Percentiles rank a stretch among this genome's conserved stretches.
Conservation (phyloP, 345 rosid genomes). For the Excoecaria agallocha region DNA sequence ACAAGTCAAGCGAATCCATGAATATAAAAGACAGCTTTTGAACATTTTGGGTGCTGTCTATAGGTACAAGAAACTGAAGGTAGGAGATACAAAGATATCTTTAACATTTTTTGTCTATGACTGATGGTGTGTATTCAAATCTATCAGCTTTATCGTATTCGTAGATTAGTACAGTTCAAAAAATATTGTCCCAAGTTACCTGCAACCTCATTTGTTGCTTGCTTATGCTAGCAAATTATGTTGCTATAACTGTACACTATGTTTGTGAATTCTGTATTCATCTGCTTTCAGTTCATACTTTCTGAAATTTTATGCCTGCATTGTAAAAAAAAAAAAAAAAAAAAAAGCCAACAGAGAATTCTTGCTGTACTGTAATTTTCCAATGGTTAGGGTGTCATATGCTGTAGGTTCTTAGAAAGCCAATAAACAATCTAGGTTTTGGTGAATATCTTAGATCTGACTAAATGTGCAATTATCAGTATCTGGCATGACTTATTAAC, state of each 20-base stretch:
- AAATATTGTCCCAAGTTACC: neutral
- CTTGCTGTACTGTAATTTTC: neutral
- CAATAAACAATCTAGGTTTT: neutral
- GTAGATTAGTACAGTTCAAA: slow-evolving; percentile 1
- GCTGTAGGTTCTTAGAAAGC: neutral
- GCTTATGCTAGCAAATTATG: neutral
- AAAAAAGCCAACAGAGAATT: neutral
- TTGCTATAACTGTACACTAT: too few relatives aligned
- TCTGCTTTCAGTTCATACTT: slow-evolving; percentile 3
- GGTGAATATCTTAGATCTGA: neutral
- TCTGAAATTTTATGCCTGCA: neutral
- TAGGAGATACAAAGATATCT: slow-evolving; percentile 20
- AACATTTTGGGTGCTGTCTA: slow-evolving; percentile 84
- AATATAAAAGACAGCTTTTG: slow-evolving; percentile 91
- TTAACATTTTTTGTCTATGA: neutral
- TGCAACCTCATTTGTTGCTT: slow-evolving; percentile 2
- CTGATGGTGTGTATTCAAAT: slow-evolving; percentile 1
- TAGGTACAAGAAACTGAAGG: slow-evolving; percentile 93
- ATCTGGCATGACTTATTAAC: slow-evolving; percentile 7
- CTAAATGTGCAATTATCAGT: too few relatives aligned
- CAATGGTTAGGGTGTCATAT: neutral
- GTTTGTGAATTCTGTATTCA: neutral
- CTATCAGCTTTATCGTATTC: neutral
- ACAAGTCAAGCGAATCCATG: slow-evolving; percentile 97
- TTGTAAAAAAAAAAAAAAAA: neutral